Conservation (phyloP, 192 early-diverging fungal genomes). For the Mortierella alpina region DNA sequence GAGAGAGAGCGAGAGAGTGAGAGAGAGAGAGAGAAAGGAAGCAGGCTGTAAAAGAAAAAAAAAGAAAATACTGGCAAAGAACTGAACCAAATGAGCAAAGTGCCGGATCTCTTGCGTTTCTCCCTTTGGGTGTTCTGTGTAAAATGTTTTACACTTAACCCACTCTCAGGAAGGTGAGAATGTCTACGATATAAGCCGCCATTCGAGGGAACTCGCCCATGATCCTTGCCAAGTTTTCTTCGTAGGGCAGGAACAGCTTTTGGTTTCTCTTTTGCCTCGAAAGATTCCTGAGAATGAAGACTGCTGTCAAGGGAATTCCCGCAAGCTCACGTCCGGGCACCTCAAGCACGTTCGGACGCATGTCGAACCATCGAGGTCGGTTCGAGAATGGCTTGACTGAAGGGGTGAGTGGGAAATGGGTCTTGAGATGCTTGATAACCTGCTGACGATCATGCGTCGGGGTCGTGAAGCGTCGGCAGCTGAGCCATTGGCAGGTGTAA, state of each 20-base stretch:
- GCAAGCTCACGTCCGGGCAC: constrained; percentile 46
- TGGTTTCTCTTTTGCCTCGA: constrained; percentile 57
- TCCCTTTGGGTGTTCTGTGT: no score
- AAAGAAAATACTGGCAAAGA: not conserved
- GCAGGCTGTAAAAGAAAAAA: not conserved
- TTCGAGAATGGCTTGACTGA: constrained; percentile 44
- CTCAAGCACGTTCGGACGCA: constrained; percentile 55
- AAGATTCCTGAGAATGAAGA: constrained; percentile 64
- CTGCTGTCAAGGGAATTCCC: constrained; percentile 69
- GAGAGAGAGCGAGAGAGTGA: not conserved
- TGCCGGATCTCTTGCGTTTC: not conserved
- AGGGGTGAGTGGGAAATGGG: constrained; percentile 60
- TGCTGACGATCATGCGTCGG: constrained; percentile 41
- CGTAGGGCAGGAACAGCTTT: constrained; percentile 61
- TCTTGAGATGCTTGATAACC: constrained; percentile 62
- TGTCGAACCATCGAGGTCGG: constrained; percentile 42
- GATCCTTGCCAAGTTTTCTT: constrained; percentile 58
- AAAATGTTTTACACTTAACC: constrained; percentile 15
- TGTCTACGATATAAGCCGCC: constrained; percentile 58
- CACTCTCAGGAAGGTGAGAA: constrained; percentile 56
- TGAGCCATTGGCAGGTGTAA: constrained; percentile 64
- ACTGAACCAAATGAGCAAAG: not conserved
- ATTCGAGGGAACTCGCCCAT: constrained; percentile 63
- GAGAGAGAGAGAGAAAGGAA: not conserved
- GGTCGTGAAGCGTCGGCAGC: constrained; percentile 54